Base-by-base conservation (phyloP, 108 stramenopile species). In the Pseudonitzschia pungens region DNA sequence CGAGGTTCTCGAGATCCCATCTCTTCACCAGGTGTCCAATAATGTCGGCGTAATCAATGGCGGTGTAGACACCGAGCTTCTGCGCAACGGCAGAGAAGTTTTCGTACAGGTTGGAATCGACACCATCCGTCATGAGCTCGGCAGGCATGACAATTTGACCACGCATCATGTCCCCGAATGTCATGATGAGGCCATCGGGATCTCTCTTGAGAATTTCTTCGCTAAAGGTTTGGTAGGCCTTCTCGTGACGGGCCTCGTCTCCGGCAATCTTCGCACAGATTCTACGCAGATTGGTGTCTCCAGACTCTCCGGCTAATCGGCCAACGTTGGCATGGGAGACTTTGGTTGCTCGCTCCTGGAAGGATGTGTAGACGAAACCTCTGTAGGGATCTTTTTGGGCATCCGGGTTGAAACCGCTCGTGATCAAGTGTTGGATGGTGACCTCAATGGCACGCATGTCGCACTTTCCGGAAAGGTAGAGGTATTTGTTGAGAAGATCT, bases 1-100 rank as follows among this genome's bases (percentile, higher is more conserved):
- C 90, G 65, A 93, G 59, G 51, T 92, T 68, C 65, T 88, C 91
- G 70, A 96, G 75, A 78, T 91, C 89, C 95, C 95, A 96, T 65
- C 76, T 71, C 14, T 87, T 56, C 56, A 93, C 88, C 59, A 96
- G 70, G 86, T 93, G 90, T 36, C 91, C 74, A 65, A 96, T 81
- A 65, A 96, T 96, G n/a, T 96, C 91, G 4, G 95, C 95, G 71
- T 96, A 96, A 74, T 96, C 95, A n/a, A 96, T 65, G 27, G 95
- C 95, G 28, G 95, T 96, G 78, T 96, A 96, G 11, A 96, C 95
- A 31, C 86, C 92, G 20, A 92, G 82, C 52, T 85, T 81, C 73
- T 96, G 95, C 0, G 95, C 95, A 36, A 92, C 86, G 11, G 74
- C 72, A 0, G 88, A 85, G 72, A 96, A 96, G 77, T 96, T 87